Conservation (phyloP, 1,284 basidiomycete genomes). For the Cutaneotrichosporon sp. region DNA sequence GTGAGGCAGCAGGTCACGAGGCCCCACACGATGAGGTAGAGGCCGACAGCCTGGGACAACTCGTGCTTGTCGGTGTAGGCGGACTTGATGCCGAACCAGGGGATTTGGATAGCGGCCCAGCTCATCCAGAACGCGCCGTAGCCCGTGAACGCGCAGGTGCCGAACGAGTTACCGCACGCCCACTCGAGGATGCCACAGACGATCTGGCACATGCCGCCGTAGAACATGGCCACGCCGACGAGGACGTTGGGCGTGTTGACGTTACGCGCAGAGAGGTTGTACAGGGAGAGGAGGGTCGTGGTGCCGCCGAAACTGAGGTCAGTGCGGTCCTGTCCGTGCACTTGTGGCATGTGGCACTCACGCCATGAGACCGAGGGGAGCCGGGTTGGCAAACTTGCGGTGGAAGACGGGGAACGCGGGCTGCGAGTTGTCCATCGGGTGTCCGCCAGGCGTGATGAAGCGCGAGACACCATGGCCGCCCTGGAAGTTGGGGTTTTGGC, state of each 20-base stretch:
- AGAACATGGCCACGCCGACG: constrained; percentile 76
- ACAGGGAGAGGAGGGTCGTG: constrained; percentile 58
- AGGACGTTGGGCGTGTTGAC: constrained; percentile 66
- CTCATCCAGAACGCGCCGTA: constrained; percentile 68
- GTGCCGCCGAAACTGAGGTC: constrained; percentile 55
- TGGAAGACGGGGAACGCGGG: constrained; percentile 52
- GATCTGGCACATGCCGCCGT: constrained; percentile 74
- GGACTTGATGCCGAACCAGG: constrained; percentile 57
- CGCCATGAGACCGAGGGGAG: constrained; percentile 56
- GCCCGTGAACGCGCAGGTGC: constrained; percentile 68
- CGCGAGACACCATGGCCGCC: constrained; percentile 24
- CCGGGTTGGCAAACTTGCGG: constrained; percentile 58
- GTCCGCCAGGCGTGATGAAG: constrained; percentile 30
- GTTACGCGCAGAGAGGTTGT: constrained; percentile 50
- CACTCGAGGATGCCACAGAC: constrained; percentile 64
- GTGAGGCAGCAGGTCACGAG: constrained; percentile 66
- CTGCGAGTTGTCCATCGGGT: constrained; percentile 28
- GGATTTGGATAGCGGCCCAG: constrained; percentile 44
- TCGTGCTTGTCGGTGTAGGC: constrained; percentile 52
- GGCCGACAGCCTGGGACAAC: constrained; percentile 55
- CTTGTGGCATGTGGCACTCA: constrained; percentile 19
- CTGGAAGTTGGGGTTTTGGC: constrained; percentile 17
- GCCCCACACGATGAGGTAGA: constrained; percentile 54
- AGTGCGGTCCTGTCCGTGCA: constrained; percentile 33
- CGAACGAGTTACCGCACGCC: constrained; percentile 66